A percentile compares a stretch with the other conserved stretches of the same genome.
Evolutionary conservation across 441 rosid species (phyloP).

Genomic region (Mallotus japonicus): DNA sequence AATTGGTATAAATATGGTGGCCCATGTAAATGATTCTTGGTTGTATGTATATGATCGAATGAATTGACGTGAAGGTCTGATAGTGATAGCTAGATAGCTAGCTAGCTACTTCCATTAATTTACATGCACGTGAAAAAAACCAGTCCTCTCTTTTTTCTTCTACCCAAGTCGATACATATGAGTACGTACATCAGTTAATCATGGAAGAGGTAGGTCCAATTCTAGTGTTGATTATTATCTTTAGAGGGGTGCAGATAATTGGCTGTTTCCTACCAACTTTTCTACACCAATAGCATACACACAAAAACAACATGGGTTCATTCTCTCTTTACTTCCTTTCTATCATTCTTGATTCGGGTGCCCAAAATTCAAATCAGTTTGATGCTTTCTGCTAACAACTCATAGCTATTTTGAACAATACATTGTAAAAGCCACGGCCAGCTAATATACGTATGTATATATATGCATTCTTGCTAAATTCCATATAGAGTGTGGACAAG

Average conservation of each 20-base stretch:
- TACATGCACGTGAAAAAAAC: conserved; percentile 1
- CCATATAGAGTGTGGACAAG: not conserved
- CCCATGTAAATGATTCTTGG: no score
- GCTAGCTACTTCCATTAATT: no score
- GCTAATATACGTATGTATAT: not conserved
- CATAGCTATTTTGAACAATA: not conserved
- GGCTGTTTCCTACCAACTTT: conserved; percentile 6
- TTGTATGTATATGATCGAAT: no score
- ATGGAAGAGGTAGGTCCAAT: conserved; percentile 14
- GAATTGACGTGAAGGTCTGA: no score
- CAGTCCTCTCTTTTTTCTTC: not conserved
- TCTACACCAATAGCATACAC: not conserved
- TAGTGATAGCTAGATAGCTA: no score
- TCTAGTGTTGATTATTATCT: not conserved
- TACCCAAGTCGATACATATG: not conserved
- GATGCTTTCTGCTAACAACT: not conserved
- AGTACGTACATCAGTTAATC: not conserved
- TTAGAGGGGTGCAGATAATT: not conserved
- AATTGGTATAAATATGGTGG: no score
- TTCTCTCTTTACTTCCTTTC: not conserved
- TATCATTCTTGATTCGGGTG: not conserved
- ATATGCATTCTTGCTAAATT: not conserved
- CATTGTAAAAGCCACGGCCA: not conserved
- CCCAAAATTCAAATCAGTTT: not conserved
- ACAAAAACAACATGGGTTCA: no score